Conservation (phyloP, 176 grass and related monocot genomes). For the Bolboschoenus planiculmis region DNA sequence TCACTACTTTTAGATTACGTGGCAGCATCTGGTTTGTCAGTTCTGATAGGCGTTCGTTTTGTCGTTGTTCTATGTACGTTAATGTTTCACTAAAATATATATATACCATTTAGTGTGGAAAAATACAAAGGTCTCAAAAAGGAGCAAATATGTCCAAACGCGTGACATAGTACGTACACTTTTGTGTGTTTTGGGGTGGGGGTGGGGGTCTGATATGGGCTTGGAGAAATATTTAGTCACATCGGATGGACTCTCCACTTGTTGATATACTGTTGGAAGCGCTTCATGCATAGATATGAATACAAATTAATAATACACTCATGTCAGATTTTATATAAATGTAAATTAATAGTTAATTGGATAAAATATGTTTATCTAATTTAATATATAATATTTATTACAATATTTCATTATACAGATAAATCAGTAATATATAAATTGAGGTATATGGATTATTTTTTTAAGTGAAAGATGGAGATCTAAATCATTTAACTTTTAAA, state of each 20-base stretch:
- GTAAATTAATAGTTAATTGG: no score
- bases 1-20: neutral
- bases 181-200: neutral
- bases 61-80: constrained; percentile 2
- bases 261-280: neutral
- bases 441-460: no score
- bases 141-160: neutral
- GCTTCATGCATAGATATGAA: no score
- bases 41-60: neutral
- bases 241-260: neutral
- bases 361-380: neutral
- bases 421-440: no score
- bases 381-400: neutral
- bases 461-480: no score
- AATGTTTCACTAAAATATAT: neutral
- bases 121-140: neutral
- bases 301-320: no score
- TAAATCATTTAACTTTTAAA: no score
- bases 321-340: neutral
- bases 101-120: neutral
- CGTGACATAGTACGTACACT: neutral
- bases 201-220: neutral
- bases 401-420: neutral
- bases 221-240: neutral
- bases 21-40: neutral